phyloP scores from a whole-genome alignment of 176 grass and related monocot genomes.

The Echinochloa phyllopogon region DNA sequence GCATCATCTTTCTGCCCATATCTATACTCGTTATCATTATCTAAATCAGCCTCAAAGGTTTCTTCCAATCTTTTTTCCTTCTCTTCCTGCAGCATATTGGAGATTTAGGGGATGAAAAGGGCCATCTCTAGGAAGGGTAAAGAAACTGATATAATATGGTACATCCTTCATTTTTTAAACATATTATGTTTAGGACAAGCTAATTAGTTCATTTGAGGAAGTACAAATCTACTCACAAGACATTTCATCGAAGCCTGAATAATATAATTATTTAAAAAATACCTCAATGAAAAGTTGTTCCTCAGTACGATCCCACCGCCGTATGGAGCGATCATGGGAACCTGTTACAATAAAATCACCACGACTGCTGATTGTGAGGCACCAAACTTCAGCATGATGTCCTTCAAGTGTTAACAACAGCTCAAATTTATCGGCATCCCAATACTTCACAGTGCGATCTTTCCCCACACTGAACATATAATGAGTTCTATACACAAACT shows the following conservation, averaged over 20 bases:
- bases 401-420: constrained; percentile 93
- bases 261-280: neutral
- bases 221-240: neutral
- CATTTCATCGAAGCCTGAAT: constrained; percentile 10
- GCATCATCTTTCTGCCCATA: constrained; percentile 79
- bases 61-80: constrained; percentile 90
- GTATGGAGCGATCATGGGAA: constrained; percentile 94
- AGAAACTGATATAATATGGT: neutral
- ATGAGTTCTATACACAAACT: constrained; percentile 91
- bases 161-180: no score
- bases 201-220: neutral
- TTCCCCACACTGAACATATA: constrained; percentile 98
- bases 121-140: neutral
- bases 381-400: constrained; percentile 98
- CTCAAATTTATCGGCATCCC: constrained; percentile 99
- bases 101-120: neutral
- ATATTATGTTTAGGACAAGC: no score
- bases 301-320: constrained; percentile 96
- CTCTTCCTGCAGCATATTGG: constrained; percentile 67
- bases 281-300: constrained; percentile 96
- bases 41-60: constrained; percentile 87
- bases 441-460: constrained; percentile 89
- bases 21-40: constrained; percentile 70
- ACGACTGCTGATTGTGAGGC: constrained; percentile 75
- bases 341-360: constrained; percentile 94